Evolutionary conservation across 148 eudicot genomes (phyloP), one percentile per base, ranked within the genome.

Genomic region (Bassia scoparia): DNA sequence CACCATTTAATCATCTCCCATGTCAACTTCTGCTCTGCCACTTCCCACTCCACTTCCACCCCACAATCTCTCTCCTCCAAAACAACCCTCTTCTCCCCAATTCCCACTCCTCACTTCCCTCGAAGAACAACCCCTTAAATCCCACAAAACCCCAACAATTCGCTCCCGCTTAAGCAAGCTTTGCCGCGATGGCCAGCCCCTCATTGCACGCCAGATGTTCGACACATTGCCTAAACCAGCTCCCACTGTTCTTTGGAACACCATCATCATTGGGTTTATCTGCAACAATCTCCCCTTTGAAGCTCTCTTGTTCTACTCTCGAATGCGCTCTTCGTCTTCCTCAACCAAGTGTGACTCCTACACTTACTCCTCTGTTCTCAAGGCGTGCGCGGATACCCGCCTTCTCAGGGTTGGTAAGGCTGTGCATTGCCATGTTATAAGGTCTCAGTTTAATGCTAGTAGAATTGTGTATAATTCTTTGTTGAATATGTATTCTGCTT

Each of bases 401-500:
- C 75, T 79, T 48, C 70, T 91, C 27, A 44, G 49, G 23, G 54
- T 68, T 41, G 98, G 98, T 61, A 91, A 88, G 81, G 93, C 96
- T 21, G 89, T 94, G 53, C 98, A 94, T 66, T 79, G 91, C 71
- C 97, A 94, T 34, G 79, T 91, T 29, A 46, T 94, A 1, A 83
- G 91, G 63, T 87, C 92, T 23, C 64, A 72, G 74, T 67, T 76
- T 11, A 52, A 77, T 77, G 87, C 87, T 3, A 89, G 97, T 78
- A 88, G 87, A 68, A 89, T 94, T 82, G 97, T 94, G 58, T 83
- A 77, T 74, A 91, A 94, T 68, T 94, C 98, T 13, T 75, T 94
- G 71, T 80, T 94, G 83, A 91, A 87, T 69, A 94, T 91, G 98
- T 94, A 94, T 67, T 81, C 82, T 38, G 53, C 83, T 72, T 94